A percentile compares a stretch with the other conserved stretches of the same genome.
These are phyloP conservation scores for Trichaptum fuscoviolaceum DNA, from an alignment of 768 basidiomycete species.

Conservation along the genomic window DNA sequence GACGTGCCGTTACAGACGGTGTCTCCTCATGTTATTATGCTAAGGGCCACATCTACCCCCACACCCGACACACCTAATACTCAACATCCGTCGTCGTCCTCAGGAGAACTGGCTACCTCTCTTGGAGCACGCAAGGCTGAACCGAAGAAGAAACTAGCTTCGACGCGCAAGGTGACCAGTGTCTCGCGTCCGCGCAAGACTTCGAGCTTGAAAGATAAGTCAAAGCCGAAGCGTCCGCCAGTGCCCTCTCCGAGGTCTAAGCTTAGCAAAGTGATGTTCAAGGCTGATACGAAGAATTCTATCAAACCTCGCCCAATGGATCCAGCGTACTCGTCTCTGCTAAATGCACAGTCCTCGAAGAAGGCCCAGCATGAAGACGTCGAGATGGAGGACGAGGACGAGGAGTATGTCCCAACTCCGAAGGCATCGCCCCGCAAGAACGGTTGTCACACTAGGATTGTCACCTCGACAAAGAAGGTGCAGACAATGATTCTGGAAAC, in stretches of 20 bases:
- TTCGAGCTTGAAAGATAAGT: not conserved
- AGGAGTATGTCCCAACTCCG: too few relatives aligned
- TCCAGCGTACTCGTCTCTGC: not conserved
- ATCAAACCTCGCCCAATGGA: not conserved
- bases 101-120: not conserved
- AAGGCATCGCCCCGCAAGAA: too few relatives aligned
- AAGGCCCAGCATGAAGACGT: not conserved
- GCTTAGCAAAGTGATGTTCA: not conserved
- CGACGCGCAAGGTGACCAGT: not conserved
- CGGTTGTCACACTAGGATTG: too few relatives aligned
- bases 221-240: not conserved
- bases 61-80: too few relatives aligned
- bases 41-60: too few relatives aligned
- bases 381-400: not conserved
- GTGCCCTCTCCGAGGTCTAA: not conserved
- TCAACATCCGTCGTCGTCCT: not conserved
- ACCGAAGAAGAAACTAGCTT: not conserved
- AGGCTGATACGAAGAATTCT: not conserved
- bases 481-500: not conserved
- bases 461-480: not conserved
- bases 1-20: too few relatives aligned
- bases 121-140: not conserved
- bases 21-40: too few relatives aligned
- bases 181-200: not conserved
- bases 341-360: not conserved